phyloP scores from a whole-genome alignment of 805 yeast species.

The Yamadazyma insecticola region DNA sequence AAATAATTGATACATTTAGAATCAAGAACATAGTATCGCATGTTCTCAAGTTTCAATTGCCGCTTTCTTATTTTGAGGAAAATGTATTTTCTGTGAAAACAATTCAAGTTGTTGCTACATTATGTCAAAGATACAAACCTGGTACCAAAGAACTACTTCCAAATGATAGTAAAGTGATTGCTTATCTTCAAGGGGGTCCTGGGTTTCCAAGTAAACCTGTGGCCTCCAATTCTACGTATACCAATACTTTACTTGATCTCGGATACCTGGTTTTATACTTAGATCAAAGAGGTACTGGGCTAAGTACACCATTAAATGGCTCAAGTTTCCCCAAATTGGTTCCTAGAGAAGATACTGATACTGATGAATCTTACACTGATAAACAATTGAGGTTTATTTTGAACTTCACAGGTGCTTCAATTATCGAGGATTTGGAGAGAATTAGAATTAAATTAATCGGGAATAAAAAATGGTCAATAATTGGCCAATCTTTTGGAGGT shows the following conservation, averaged over 20 bases:
- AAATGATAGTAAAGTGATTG: constrained; percentile 28
- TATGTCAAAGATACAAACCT: constrained; percentile 28
- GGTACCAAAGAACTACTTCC: constrained; percentile 18
- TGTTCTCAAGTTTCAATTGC: constrained; percentile 18
- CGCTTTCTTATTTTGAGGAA: constrained; percentile 14
- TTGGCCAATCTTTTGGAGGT: constrained; percentile 58
- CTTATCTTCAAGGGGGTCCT: constrained; percentile 53
- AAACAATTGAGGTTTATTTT: constrained; percentile 36
- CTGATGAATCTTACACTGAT: constrained; percentile 12
- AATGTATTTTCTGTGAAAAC: constrained; percentile 1
- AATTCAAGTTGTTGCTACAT: constrained; percentile 24
- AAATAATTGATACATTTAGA: constrained; percentile 18
- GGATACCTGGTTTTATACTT: constrained; percentile 43
- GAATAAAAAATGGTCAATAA: constrained; percentile 42
- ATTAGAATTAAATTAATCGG: constrained; percentile 37
- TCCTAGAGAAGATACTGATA: constrained; percentile 7
- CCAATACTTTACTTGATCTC: constrained; percentile 31
- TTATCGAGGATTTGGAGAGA: constrained; percentile 46
- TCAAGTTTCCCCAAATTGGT: constrained; percentile 17
- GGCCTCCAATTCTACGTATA: constrained; percentile 18
- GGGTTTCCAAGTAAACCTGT: constrained; percentile 45
- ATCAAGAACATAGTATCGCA: constrained; percentile 17
- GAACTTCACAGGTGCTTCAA: constrained; percentile 50
- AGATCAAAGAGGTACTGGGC: constrained; percentile 64
- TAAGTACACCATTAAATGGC: constrained; percentile 43